Percentiles rank a stretch among this genome's conserved stretches.
Evolutionary conservation across 371 early-diverging fungal genomes (phyloP).

Genomic region (Quaeritorhiza haematococci): DNA sequence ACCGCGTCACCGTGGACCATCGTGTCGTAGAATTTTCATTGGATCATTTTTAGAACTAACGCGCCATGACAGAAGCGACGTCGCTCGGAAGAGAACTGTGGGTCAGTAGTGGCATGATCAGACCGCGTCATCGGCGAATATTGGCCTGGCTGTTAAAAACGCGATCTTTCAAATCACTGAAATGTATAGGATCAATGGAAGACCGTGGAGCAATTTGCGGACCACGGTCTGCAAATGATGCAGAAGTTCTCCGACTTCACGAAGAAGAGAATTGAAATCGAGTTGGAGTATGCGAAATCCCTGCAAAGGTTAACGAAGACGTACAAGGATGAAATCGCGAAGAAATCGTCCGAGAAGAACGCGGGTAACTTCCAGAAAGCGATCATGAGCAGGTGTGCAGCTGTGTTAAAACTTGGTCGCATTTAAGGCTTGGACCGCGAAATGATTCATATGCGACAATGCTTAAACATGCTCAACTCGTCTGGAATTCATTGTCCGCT

Average conservation of each 20-base stretch:
- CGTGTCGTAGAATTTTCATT: no score
- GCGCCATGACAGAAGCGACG: no score
- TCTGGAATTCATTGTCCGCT: no score
- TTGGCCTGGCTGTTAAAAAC: neutral
- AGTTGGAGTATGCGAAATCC: constrained; percentile 26
- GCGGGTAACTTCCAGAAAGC: constrained; percentile 19
- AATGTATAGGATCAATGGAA: constrained; percentile 33
- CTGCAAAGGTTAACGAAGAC: constrained; percentile 29
- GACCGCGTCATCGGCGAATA: neutral
- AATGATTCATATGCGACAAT: no score
- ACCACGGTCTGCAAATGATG: constrained; percentile 25
- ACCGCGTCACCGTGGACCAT: no score
- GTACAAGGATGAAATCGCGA: constrained; percentile 28
- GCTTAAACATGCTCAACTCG: no score
- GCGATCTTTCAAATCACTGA: neutral
- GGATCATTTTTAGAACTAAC: no score
- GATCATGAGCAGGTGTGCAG: constrained; percentile 26
- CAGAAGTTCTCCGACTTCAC: constrained; percentile 34
- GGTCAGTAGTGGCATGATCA: neutral
- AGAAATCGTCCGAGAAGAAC: constrained; percentile 12
- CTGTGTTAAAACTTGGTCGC: no score
- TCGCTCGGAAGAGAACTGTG: neutral
- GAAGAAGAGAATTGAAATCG: constrained; percentile 32
- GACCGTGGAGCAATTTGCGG: constrained; percentile 26
- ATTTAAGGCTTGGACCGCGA: neutral